These are phyloP conservation scores for Mycena filopes DNA, from an alignment of 768 basidiomycete species.

Conservation along the genomic window DNA sequence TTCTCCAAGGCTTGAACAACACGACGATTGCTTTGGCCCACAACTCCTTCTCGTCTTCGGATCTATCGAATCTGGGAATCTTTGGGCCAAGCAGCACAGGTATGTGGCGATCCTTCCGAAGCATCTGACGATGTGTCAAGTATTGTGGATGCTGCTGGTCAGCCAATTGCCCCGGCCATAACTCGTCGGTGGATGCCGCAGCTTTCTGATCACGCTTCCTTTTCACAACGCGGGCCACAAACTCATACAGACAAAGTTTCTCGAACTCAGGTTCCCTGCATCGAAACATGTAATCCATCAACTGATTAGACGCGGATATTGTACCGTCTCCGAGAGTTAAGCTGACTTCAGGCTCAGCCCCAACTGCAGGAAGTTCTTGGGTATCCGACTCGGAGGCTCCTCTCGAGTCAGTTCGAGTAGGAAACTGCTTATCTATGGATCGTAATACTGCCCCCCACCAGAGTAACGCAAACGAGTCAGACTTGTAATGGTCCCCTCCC, in stretches of 20 bases:
- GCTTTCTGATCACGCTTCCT: no score
- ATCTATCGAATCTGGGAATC: not conserved
- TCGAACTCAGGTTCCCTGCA: not conserved
- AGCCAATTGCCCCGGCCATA: not conserved
- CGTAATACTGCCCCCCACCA: not conserved
- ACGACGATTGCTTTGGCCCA: not conserved
- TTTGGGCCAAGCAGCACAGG: not conserved
- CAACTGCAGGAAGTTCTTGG: not conserved
- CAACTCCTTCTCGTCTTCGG: not conserved
- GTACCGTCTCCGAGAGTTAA: not conserved
- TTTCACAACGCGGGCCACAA: not conserved
- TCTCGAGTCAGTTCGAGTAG: no score
- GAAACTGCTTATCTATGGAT: not conserved
- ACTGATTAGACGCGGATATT: not conserved
- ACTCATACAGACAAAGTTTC: not conserved
- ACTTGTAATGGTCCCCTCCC: constrained; percentile 34
- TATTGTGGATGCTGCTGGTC: not conserved
- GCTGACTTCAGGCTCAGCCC: not conserved
- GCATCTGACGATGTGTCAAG: not conserved
- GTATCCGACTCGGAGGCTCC: no score
- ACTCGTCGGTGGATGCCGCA: not conserved
- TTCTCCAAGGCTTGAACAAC: not conserved
- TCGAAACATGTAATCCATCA: not conserved
- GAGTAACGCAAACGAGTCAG: constrained; percentile 27
- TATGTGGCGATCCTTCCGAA: not conserved